Base-by-base conservation (phyloP, 2,329 filamentous ascomycete genomes). In the Aspergillus ruber region DNA sequence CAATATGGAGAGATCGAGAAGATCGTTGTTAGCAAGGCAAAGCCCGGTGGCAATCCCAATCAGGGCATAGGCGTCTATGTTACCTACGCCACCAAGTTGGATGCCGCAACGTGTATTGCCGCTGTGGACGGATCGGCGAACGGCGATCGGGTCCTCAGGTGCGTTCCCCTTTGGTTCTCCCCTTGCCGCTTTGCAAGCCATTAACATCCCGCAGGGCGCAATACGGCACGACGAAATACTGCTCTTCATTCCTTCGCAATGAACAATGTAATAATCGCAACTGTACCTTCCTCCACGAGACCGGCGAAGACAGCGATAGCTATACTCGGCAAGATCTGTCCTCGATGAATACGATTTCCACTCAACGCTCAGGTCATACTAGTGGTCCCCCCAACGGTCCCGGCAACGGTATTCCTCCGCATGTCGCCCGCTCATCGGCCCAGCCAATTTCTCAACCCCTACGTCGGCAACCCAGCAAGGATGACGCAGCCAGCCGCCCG, bases 1-100 rank as follows among this genome's bases (percentile, higher is more conserved):
- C 93, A 98, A 68, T 98, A 98, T 65, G 93, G 93, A 58, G 93
- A 91, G 64, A 98, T 98, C 58, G 86, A 95, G 64, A 98, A 98
- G 70, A 97, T 98, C 48, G 95, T 95, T 46, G 95, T 98, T 56
- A 97, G 90, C 76, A 96, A 95, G 68, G 83, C 90, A 36, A 95
- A 95, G 68, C 88, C 91, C 53, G 76, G 77, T 41, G 74, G 77
- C 29, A 75, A 79, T 47, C 75, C 77, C 46, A 87, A 89, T 56
- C 87, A 93, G 59, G 94, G 90, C 0, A 85, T 98, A 4, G 93
- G 93, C 42, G 91, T 98, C 44, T 98, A 98, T 63, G 93, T 98
- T n/a, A 98, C 93, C 0, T 98, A 96, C 66, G 86, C 93, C 57
- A 85, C 82, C 54, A 95, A 95, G 65, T 83, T 89, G 55, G 93